Evolutionary conservation across 2,329 filamentous ascomycete genomes (phyloP), one percentile per base, ranked within the genome.

Genomic region (Alternaria infectoria): DNA sequence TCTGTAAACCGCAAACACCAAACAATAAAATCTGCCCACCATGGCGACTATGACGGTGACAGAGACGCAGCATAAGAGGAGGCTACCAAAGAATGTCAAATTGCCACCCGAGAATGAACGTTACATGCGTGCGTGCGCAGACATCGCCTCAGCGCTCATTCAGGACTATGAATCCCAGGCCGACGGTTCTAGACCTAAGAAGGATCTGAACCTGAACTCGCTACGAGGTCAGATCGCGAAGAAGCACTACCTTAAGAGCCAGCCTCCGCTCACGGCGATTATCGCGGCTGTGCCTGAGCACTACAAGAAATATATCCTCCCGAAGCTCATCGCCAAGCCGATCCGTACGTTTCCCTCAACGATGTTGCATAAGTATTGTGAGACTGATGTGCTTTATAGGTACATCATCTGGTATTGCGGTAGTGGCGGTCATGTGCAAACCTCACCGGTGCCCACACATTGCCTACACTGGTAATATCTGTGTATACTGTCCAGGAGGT

Each of bases 351-450:
- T 28, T 26, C n/a, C 17, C 40, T 10, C 32, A 19, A 45, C 1
- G 15, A 19, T 19, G 7, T 23, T 13, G 30, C 40, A 13, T 15
- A 28, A n/a, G 5, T 28, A 19, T 15, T 0, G 5, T 2, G 13
- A 21, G 43, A 13, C 63, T 73, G 44, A 73, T 51, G 15, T 19
- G 1, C 19, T 8, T n/a, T 50, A 11, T 68, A 92, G 89, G 93
- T 73, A 97, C 95, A 15, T 97, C 95, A 0, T 97, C 94, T 56
- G 96, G 96, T 61, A 99, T 99, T 73, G 96, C 96, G 3, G 96
- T 99, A 9, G 96, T 99, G 50, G 96, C 96, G 46, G 96, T 99
- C 71, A 99, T 99, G 96, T 98, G 96, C 87, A 99, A 99, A 81
- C 96, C 96, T 23, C 96, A 99, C 80, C 87, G 96, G 77, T 99